Evolutionary conservation across 2,329 filamentous ascomycete genomes (phyloP).

Genomic region (Ambrosiella cleistominuta): DNA sequence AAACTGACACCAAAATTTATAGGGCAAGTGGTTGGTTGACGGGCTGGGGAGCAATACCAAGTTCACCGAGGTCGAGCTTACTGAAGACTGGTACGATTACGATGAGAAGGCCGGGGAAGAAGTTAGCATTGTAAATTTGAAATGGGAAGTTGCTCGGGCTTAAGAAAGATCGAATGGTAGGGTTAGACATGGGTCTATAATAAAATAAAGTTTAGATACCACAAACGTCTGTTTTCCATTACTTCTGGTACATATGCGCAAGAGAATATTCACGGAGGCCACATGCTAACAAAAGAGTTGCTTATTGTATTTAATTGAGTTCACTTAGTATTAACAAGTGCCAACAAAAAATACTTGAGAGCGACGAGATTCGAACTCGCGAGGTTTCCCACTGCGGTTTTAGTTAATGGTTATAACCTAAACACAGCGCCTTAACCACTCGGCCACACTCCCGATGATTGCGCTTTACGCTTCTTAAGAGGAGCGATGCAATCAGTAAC

Average conservation of each 20-base stretch:
- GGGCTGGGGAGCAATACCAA: constrained; percentile 65
- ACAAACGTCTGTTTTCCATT: no score
- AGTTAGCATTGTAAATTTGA: constrained; percentile 78
- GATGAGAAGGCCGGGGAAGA: constrained; percentile 86
- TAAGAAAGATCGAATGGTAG: constrained; percentile 23
- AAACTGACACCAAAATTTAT: not conserved
- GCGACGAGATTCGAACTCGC: constrained; percentile 35
- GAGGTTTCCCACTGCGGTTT: constrained; percentile 28
- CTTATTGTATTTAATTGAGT: no score
- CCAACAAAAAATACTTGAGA: constrained; percentile 19
- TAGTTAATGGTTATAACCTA: constrained; percentile 23
- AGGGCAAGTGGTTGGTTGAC: constrained; percentile 83
- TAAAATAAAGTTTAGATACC: not conserved
- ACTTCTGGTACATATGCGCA: no score
- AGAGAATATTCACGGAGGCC: no score
- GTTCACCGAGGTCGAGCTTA: constrained; percentile 65
- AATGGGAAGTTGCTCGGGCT: constrained; percentile 65
- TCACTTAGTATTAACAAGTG: not conserved
- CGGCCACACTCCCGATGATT: constrained; percentile 28
- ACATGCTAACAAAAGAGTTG: no score
- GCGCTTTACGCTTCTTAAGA: not conserved
- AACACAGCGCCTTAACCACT: constrained; percentile 41
- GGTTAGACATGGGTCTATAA: not conserved
- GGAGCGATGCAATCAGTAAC: not conserved
- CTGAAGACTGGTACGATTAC: constrained; percentile 95